Conservation (phyloP, 2,329 filamentous ascomycete species). For the Mycogone perniciosa region DNA sequence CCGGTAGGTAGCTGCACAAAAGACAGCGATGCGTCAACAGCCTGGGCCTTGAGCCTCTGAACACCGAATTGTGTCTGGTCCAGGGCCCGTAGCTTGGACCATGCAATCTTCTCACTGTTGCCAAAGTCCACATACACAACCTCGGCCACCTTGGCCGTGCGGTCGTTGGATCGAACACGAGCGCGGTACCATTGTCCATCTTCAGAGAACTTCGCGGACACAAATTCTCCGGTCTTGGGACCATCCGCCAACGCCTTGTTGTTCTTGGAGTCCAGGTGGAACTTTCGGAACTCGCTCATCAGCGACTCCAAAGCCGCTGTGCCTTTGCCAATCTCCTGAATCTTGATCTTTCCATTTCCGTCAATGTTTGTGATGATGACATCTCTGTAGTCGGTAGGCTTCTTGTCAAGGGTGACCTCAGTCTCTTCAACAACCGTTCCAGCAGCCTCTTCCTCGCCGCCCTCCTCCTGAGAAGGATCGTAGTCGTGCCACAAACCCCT, state of each 20-base stretch:
- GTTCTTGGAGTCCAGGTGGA: constrained; percentile 82
- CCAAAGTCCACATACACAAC: constrained; percentile 95
- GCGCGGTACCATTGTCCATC: constrained; percentile 95
- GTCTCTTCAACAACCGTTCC: constrained; percentile 47
- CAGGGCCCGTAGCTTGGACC: constrained; percentile 77
- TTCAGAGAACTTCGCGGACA: constrained; percentile 82
- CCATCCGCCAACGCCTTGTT: constrained; percentile 63
- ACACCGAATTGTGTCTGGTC: constrained; percentile 70
- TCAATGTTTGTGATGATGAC: constrained; percentile 90
- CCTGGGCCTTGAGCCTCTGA: constrained; percentile 80
- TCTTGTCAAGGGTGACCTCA: constrained; percentile 56
- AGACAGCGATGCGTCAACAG: constrained; percentile 77
- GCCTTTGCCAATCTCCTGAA: constrained; percentile 83
- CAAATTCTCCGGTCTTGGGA: constrained; percentile 86
- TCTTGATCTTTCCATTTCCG: constrained; percentile 71
- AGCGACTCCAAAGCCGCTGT: constrained; percentile 78
- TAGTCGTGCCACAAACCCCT: constrained; percentile 93
- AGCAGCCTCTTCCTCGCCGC: constrained; percentile 45
- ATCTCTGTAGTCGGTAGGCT: constrained; percentile 78
- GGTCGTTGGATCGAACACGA: constrained; percentile 85
- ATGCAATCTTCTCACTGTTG: constrained; percentile 84
- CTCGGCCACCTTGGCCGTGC: constrained; percentile 79
- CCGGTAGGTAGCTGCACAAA: constrained; percentile 83
- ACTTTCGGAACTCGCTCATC: constrained; percentile 86
- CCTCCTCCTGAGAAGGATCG: constrained; percentile 80